Base-by-base conservation (phyloP, 108 stramenopile genomes). In the Conticribra guillardii region DNA sequence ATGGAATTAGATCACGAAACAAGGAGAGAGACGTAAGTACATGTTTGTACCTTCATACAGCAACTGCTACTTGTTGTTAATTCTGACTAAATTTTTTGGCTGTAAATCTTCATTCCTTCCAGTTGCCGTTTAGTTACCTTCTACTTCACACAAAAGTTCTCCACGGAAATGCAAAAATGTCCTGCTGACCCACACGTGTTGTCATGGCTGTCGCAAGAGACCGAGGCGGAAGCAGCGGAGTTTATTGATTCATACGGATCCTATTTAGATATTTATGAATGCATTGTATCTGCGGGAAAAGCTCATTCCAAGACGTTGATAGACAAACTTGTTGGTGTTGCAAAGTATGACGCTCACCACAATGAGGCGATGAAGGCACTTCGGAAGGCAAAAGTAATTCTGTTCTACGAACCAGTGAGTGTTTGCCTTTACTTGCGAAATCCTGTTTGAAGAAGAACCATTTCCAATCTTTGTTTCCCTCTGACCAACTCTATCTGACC, bases 371-470 rank as follows among this genome's bases (percentile, higher is more conserved):
- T 88, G 57, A 88, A 84, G 62, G 76, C 79, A 41, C 61, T 95
- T 46, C 23, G 79, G 26, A 81, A 65, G 41, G 65, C 79, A 0
- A 63, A 77, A 24, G 63, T 59, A 1, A 49, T 89, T 57, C 18
- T 89, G n/a, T 87, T 90, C 21, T 92, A 95, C 55, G 87, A 95
- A 49, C 60, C 79, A 60, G 87, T 91, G 67, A 74, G 90, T 79
- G 23, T 11, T 11, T 41, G 37, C 37, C 48, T 65, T n/a, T 31
- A 22, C 17, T 4, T 24, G 11, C 22, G 59, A 23, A 26, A 1
- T 14, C 18, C 17, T 34, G 29, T 2, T 47, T 30, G 28, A 17
- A 44, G 37, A 1, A 1, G 16, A 16, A 34, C 50, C 8, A 18
- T 64, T 31, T 41, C n/a, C 15, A 41, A 31, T 32, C 67, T 67